Base-by-base conservation (phyloP, 768 basidiomycete genomes). In the Podaxis sp. region DNA sequence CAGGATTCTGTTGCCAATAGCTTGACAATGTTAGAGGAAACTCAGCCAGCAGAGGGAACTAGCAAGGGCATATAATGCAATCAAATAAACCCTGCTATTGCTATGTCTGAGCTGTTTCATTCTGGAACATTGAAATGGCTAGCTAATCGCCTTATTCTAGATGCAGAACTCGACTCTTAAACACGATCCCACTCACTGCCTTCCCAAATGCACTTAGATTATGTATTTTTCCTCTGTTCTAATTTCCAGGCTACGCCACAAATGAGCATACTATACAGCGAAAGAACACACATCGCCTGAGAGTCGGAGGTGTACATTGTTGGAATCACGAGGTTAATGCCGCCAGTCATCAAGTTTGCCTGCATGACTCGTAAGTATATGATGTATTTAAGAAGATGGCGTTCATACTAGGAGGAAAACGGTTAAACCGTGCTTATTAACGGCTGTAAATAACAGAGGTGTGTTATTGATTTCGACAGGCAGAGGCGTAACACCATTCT, bases 341-440 rank as follows among this genome's bases (percentile, higher is more conserved):
- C 66, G 0, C 96, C 96, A 0, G 96, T 99, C 36, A 84, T 72
- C 0, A 96, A 76, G 71, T 99, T 99, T 0, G 95, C 93, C 95
- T 96, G 63, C 2, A 28, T 40, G 52, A 46, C 15, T 24, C 6
- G 52, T 49, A 7, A 62, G 38, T 12, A 6, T 13, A 38, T 15
- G 39, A 22, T 4, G 4, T n/a, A 9, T n/a, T 22, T 4, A 42
- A 40, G 13, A 64, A 33, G 11, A 11, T 12, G 51, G 5, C 39
- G 19, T 11, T 82, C 92, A 65, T 67, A 95, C 96, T 22, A 91
- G 64, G 0, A 99, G 82, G 74, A 99, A 99, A 22, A 96, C 68
- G 4, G 78, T 75, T 8, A 99, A 75, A 0, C 90, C 85, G 66
- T 98, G 95, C 63, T 77, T 81, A 71, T 99, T 98, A 56, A 98